Evolutionary conservation across 371 early-diverging fungal species (phyloP).

Genomic region (Mortierella sp.): DNA sequence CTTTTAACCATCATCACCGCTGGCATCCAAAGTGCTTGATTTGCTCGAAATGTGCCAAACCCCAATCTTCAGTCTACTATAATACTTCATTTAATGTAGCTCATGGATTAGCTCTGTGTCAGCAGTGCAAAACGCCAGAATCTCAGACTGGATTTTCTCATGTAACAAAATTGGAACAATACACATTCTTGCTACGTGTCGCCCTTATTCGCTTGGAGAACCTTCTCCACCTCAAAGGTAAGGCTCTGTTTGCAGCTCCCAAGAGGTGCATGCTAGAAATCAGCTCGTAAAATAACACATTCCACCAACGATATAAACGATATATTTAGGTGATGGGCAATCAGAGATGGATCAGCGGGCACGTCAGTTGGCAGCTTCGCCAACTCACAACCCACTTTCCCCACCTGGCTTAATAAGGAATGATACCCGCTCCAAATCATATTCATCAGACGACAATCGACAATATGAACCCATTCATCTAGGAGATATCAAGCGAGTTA

Average conservation of each 20-base stretch:
- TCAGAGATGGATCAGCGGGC: slow-evolving; percentile 19
- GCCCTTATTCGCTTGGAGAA: slow-evolving; percentile 88
- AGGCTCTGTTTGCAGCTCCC: background rate
- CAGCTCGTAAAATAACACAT: too few relatives aligned
- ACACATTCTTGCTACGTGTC: slow-evolving; percentile 87
- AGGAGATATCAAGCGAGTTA: slow-evolving; percentile 72
- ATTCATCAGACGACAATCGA: slow-evolving; percentile 59
- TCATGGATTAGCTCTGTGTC: slow-evolving; percentile 63
- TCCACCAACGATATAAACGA: background rate
- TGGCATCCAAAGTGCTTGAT: slow-evolving; percentile 90
- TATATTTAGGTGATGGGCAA: slow-evolving; percentile 28
- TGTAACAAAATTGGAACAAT: slow-evolving; percentile 90
- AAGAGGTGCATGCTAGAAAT: too few relatives aligned
- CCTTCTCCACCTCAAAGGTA: slow-evolving; percentile 78
- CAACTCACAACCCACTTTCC: slow-evolving; percentile 19
- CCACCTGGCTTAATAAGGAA: slow-evolving; percentile 49
- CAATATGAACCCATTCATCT: slow-evolving; percentile 63
- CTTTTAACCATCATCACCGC: slow-evolving; percentile 65
- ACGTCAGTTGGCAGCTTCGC: slow-evolving; percentile 28
- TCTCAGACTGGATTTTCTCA: slow-evolving; percentile 69
- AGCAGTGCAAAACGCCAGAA: slow-evolving; percentile 64
- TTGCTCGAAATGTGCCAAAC: slow-evolving; percentile 75
- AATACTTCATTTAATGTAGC: slow-evolving; percentile 63
- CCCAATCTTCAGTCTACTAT: slow-evolving; percentile 63
- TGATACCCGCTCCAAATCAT: slow-evolving; percentile 59